These are phyloP conservation scores for Hyaloperonospora brassicae DNA, from an alignment of 352 stramenopile genomes.

Conservation along the genomic window DNA sequence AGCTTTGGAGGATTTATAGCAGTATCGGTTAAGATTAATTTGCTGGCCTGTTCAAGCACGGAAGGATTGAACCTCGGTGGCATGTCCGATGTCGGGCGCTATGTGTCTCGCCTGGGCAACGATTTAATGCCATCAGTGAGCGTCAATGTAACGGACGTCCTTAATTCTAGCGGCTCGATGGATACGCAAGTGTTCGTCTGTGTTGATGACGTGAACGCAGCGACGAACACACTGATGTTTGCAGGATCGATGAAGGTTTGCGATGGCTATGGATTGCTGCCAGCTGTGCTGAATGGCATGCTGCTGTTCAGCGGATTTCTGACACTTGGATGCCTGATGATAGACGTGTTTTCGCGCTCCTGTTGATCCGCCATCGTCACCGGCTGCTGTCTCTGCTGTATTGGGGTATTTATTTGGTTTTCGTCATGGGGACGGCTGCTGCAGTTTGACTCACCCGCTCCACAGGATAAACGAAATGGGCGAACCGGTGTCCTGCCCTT, in stretches of 20 bases:
- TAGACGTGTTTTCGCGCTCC: slow-evolving; percentile 69
- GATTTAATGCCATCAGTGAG: slow-evolving; percentile 29
- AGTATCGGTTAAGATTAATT: slow-evolving; percentile 61
- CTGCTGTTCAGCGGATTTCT: slow-evolving; percentile 76
- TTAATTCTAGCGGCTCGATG: slow-evolving; percentile 48
- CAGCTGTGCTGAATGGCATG: slow-evolving; percentile 77
- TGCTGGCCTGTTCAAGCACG: slow-evolving; percentile 55
- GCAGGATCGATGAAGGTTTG: slow-evolving; percentile 61
- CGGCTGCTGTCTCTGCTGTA: slow-evolving; percentile 77
- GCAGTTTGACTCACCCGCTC: slow-evolving; percentile 77
- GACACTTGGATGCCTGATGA: slow-evolving; percentile 59
- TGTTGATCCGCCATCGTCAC: slow-evolving; percentile 60
- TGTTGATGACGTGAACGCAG: slow-evolving; percentile 37
- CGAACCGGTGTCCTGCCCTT: slow-evolving; percentile 83
- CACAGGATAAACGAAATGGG: slow-evolving; percentile 83
- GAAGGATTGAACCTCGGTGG: slow-evolving; percentile 43
- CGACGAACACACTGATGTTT: slow-evolving; percentile 50
- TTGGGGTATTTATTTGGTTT: slow-evolving; percentile 70
- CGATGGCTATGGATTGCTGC: slow-evolving; percentile 75
- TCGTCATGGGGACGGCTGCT: slow-evolving; percentile 62
- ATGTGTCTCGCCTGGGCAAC: slow-evolving; percentile 57
- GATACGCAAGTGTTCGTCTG: slow-evolving; percentile 80
- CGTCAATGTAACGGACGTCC: slow-evolving; percentile 43
- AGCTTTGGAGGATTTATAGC: slow-evolving; percentile 49
- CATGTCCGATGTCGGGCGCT: slow-evolving; percentile 57